These are phyloP conservation scores for Salix brachista DNA, from an alignment of 345 rosid species.

Conservation along the genomic window DNA sequence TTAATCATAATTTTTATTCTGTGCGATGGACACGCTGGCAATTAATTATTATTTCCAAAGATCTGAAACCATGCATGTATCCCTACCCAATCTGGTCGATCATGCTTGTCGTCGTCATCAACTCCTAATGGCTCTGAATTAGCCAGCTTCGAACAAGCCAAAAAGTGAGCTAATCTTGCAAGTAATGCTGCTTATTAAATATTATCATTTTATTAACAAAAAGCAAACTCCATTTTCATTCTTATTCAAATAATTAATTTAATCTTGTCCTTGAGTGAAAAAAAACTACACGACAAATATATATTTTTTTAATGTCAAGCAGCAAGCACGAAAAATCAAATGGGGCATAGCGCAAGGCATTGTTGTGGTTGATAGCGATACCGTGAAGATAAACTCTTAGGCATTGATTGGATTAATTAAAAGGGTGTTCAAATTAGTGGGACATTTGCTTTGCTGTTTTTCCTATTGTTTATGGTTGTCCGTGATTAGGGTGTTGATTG, in stretches of 20 bases:
- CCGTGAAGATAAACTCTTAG: constrained; percentile 7
- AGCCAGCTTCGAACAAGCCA: constrained; percentile 9
- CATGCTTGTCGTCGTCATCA: constrained; percentile 20
- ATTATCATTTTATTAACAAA: neutral
- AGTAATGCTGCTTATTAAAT: constrained; percentile 6
- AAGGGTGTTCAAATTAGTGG: neutral
- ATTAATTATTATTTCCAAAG: constrained; percentile 17
- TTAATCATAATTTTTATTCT: neutral
- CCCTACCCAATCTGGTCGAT: constrained; percentile 30
- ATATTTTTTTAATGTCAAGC: neutral
- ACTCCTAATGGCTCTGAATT: constrained; percentile 7
- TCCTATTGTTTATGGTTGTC: constrained; percentile 3
- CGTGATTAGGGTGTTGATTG: no score
- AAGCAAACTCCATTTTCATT: neutral
- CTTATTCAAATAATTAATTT: neutral
- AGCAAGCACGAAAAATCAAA: constrained; percentile 9
- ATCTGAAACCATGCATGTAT: constrained; percentile 11
- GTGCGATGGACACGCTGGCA: constrained; percentile 40
- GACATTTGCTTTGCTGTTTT: constrained; percentile 21
- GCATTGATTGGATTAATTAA: constrained; percentile 10
- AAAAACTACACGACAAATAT: neutral
- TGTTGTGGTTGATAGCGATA: neutral
- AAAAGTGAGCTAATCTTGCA: constrained; percentile 21
- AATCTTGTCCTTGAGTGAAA: neutral
- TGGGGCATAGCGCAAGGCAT: constrained; percentile 2